A percentile compares a stretch with the other conserved stretches of the same genome.
Conservation (phyloP, 2,329 filamentous ascomycete genomes). For the Ophiostoma piceae region DNA sequence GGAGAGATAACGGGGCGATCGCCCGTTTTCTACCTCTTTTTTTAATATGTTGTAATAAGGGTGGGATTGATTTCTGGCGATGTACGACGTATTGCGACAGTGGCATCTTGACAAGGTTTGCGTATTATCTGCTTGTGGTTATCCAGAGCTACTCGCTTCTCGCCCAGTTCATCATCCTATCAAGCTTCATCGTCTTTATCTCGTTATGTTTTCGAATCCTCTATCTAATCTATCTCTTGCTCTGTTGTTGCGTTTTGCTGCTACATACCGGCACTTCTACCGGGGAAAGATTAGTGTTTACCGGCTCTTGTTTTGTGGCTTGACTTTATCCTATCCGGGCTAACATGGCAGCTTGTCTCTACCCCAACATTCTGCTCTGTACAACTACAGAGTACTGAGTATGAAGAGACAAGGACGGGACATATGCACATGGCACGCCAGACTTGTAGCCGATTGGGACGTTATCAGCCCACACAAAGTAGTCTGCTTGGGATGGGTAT, state of each 20-base stretch:
- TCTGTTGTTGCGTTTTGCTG: not conserved
- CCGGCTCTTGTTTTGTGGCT: constrained; percentile 3
- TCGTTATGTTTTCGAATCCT: not conserved
- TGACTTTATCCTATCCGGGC: not conserved
- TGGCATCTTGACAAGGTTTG: not conserved
- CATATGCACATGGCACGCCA: not conserved
- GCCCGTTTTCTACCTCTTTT: not conserved
- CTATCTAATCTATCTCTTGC: not conserved
- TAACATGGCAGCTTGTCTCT: not conserved
- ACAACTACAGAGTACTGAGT: not conserved
- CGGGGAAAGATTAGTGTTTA: constrained; percentile 2
- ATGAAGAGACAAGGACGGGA: not conserved
- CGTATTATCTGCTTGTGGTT: not conserved
- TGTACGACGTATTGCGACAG: not conserved
- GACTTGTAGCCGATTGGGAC: not conserved
- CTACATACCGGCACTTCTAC: not conserved
- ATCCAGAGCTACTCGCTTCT: too few species aligned
- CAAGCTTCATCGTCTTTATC: not conserved
- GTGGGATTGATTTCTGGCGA: not conserved
- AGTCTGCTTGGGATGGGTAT: not conserved
- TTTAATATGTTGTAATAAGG: not conserved
- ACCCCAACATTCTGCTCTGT: not conserved
- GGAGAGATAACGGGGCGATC: constrained; percentile 6
- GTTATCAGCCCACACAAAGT: not conserved
- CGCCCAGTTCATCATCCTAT: not conserved